Conservation (phyloP, 345 rosid genomes). For the Gossypioides kirkii region DNA sequence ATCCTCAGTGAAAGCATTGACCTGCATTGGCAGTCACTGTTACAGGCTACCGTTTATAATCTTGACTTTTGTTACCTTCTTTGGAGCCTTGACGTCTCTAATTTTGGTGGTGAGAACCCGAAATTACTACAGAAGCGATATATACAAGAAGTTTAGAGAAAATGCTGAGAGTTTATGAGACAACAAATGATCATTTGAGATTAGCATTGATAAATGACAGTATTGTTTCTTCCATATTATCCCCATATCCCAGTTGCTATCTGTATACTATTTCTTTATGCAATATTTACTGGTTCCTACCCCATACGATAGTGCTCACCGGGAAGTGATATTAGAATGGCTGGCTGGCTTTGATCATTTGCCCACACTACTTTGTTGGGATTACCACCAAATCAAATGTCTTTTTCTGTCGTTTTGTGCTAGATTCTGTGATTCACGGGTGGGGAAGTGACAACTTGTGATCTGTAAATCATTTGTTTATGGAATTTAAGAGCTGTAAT, state of each 20-base stretch:
- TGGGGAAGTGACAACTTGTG: not conserved
- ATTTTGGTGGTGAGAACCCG: constrained; percentile 64
- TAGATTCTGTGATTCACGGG: constrained; percentile 10
- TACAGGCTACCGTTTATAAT: constrained; percentile 56
- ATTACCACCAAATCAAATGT: not conserved
- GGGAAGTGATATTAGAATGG: no score
- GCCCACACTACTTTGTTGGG: not conserved
- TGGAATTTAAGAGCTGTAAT: not conserved
- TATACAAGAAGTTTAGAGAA: constrained; percentile 70
- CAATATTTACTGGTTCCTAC: not conserved
- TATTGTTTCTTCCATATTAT: not conserved
- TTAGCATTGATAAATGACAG: not conserved
- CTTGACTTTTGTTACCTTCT: constrained; percentile 47
- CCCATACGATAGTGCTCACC: not conserved
- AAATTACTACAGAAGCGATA: constrained; percentile 68
- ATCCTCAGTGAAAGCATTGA: constrained; percentile 55
- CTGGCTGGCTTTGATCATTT: not conserved
- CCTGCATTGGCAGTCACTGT: constrained; percentile 58
- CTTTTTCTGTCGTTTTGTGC: not conserved
- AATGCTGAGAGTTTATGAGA: constrained; percentile 14
- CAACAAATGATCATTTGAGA: not conserved
- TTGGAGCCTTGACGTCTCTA: constrained; percentile 57
- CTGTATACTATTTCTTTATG: not conserved
- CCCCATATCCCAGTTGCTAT: not conserved
- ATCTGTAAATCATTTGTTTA: not conserved